Percentiles rank a stretch among this genome's conserved stretches.
Conservation (phyloP, 768 basidiomycete genomes). For the Lentinula lateritia region DNA sequence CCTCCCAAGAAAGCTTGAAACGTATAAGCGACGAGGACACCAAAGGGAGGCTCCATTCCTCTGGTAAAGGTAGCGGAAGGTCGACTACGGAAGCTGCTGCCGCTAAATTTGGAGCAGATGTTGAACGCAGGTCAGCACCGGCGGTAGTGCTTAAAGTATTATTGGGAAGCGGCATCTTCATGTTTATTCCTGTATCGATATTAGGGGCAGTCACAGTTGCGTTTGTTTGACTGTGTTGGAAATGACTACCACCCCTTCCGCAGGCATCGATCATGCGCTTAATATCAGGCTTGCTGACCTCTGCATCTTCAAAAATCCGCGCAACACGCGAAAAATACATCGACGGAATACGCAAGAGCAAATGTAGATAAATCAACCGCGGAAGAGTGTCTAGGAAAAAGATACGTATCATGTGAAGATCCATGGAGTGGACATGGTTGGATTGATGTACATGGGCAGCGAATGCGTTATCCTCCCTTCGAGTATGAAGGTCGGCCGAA, state of each 20-base stretch:
- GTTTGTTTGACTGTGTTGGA: not conserved
- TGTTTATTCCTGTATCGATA: not conserved
- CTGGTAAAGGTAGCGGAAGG: slow-evolving; percentile 24
- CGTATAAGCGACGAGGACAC: slow-evolving; percentile 44
- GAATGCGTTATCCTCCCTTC: not conserved
- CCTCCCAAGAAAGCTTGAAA: slow-evolving; percentile 54
- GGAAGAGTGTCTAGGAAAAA: slow-evolving; percentile 36
- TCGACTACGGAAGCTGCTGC: slow-evolving; percentile 7
- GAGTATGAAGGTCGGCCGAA: not conserved
- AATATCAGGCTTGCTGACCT: slow-evolving; percentile 72
- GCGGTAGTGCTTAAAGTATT: not conserved
- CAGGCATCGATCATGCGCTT: slow-evolving; percentile 41
- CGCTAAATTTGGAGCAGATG: slow-evolving; percentile 1
- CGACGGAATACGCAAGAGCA: slow-evolving; percentile 66
- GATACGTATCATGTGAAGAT: not conserved
- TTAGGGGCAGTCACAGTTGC: not conserved
- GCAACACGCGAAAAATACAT: slow-evolving; percentile 79
- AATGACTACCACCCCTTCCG: slow-evolving; percentile 16
- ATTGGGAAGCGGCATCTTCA: not conserved
- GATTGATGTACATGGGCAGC: not conserved
- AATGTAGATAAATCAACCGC: slow-evolving; percentile 29
- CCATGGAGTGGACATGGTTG: not conserved
- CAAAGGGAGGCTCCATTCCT: slow-evolving; percentile 28
- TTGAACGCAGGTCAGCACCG: not conserved
- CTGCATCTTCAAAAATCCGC: slow-evolving; percentile 70